Base-by-base conservation (phyloP, 2,329 filamentous ascomycete genomes). In the Bretziella fagacearum region DNA sequence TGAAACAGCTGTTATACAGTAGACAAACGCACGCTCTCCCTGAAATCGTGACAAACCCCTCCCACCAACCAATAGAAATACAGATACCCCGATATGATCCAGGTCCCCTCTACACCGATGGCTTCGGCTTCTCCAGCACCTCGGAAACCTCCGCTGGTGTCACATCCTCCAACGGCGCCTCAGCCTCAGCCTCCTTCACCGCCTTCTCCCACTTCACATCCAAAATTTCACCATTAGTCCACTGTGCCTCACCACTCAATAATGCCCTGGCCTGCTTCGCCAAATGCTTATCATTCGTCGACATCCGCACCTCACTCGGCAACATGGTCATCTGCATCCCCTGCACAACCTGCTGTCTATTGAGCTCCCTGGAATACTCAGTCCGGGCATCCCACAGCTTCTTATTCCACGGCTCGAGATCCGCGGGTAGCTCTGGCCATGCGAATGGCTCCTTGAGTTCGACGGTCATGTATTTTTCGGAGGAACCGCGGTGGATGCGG, bases 391-490 rank as follows among this genome's bases (percentile, higher is more conserved):
- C 65, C 60, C 66, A 74, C 47, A 74, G 63, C n/a, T 69, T 62
- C 54, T 77, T 68, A 60, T 78, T 78, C 79, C 80, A 86, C 60
- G 67, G 63, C 49, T 68, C 60, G 52, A 74, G 66, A 59, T 81
- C 71, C 53, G 68, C 62, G 3, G 84, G 82, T 54, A 68, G 62
- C 53, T 77, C 71, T 1, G 91, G 91, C 81, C 84, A 96, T 48
- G 83, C 77, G 66, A 98, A 98, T 3, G 87, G 84, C 66, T 79
- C 68, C 52, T 72, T 75, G 66, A 98, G 74, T 69, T 95, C 84
- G 37, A 93, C 84, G 35, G 82, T 93, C 91, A 98, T 98, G 62
- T 79, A 82, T 73, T 98, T 98, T 57, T 79, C 72, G 43, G 77
- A 67, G 53, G 73, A 69, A 22, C 83, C 81, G 20, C 89, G 75